A percentile compares a stretch with the other conserved stretches of the same genome.
Conservation (phyloP, 2,329 filamentous ascomycete species). For the Lecanicillium sp. region DNA sequence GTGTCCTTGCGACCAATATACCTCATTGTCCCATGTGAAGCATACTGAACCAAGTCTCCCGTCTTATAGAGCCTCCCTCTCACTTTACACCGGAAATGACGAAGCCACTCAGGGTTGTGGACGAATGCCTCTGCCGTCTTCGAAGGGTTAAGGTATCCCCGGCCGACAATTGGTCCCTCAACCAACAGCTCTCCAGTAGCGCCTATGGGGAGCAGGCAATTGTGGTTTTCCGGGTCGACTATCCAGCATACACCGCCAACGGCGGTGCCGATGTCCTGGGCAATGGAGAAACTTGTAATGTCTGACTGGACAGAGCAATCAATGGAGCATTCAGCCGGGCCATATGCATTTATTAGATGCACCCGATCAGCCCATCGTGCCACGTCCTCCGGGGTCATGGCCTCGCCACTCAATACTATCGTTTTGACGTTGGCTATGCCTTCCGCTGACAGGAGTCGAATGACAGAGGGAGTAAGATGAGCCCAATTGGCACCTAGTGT, state of each 20-base stretch:
- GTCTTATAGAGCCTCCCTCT: conserved; percentile 39
- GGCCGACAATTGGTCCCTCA: conserved; percentile 3
- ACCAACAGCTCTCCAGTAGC: conserved; percentile 5
- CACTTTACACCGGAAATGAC: conserved; percentile 14
- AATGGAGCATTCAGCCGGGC: conserved; percentile 1
- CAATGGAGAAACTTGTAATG: no score
- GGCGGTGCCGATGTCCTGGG: conserved; percentile 5
- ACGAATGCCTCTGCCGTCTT: conserved; percentile 24
- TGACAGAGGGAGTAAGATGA: conserved; percentile 42
- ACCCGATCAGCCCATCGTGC: no score
- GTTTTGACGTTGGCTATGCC: no score
- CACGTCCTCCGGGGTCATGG: no score
- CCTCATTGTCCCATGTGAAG: conserved; percentile 13
- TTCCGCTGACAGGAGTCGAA: no score
- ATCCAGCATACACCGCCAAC: conserved; percentile 3
- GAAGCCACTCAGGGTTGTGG: conserved; percentile 24
- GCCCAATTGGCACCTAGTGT: conserved; percentile 37
- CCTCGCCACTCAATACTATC: no score
- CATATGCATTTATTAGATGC: conserved; percentile 1
- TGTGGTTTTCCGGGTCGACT: background rate
- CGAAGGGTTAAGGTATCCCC: conserved; percentile 2
- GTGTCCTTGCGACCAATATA: conserved; percentile 11
- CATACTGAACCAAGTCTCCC: conserved; percentile 41
- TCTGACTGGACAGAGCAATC: no score
- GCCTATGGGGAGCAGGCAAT: background rate